Evolutionary conservation across 257 asterid genomes (phyloP), one percentile per base, ranked within the genome.

Genomic region (Solanum pimpinellifolium): DNA sequence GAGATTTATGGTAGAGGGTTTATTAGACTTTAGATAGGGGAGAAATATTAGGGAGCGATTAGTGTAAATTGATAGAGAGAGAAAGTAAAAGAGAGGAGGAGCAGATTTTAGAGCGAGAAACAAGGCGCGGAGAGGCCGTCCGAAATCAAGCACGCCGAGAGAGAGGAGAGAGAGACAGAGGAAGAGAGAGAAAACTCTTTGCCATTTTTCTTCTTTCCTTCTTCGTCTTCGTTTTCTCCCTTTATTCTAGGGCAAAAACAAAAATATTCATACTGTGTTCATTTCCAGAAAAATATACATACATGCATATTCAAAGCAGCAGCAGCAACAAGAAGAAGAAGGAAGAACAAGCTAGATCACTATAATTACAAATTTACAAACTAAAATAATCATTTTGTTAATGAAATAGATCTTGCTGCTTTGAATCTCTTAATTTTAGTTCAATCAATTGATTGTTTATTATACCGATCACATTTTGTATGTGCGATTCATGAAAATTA

Each of bases 121-220:
- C 96, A 94, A 96, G 98, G 99, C 98, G 98, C 98, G 98, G 96
- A 91, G 97, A 85, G 93, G 93, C 92, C 96, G 95, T 94, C 98
- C 91, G 92, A 93, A 92, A 92, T 90, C 90, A 84, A 90, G 68
- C 78, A 75, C 59, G 29, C 52, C 46, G 39, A 80, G 83, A 47
- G n/a, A 20, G 60, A 49, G 59, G 59, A 49, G 13, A 59, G 18
- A 86, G 49, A 42, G n/a, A 25, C 27, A 66, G 25, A 47, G 18
- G 59, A 49, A 47, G 88, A 90, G 68, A 59, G 90, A 90, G 82
- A 91, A 87, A 94, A 84, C 88, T 87, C 89, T 86, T 90, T 85
- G 91, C 90, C 84, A 75, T 88, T 88, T 72, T 84, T 89, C 89
- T 81, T 66, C 90, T 81, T 86, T 69, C 73, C 90, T 92, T 91